A percentile compares a stretch with the other conserved stretches of the same genome.
phyloP scores from a whole-genome alignment of 345 rosid species.

The Punica granatum region DNA sequence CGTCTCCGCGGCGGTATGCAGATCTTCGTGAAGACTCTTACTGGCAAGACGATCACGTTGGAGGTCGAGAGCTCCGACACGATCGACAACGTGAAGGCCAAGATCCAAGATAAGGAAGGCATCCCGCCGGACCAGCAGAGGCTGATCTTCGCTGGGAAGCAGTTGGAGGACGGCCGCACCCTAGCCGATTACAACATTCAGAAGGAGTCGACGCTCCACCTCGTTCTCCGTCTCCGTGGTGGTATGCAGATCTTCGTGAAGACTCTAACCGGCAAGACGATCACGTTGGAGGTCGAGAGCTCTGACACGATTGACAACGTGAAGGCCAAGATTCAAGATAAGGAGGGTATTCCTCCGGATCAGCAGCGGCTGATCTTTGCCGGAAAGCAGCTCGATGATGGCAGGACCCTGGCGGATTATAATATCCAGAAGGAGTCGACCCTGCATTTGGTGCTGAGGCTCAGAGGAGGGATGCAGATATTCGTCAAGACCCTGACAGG shows the following conservation, averaged over 20 bases:
- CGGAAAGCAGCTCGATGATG: slow-evolving; percentile 20
- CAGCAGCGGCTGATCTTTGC: slow-evolving; percentile 18
- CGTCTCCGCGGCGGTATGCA: slow-evolving; percentile 19
- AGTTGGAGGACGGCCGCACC: slow-evolving; percentile 19
- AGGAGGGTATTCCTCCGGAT: slow-evolving; percentile 15
- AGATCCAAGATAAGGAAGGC: slow-evolving; percentile 18
- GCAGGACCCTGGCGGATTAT: slow-evolving; percentile 16
- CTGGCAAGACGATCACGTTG: slow-evolving; percentile 9
- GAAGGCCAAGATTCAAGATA: slow-evolving; percentile 15
- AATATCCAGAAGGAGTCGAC: slow-evolving; percentile 20
- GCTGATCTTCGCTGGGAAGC: slow-evolving; percentile 16
- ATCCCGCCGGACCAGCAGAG: slow-evolving; percentile 21
- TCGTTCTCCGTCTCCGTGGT: slow-evolving; percentile 14
- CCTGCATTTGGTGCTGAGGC: slow-evolving; percentile 13
- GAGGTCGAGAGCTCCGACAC: slow-evolving; percentile 22
- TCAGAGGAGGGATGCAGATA: slow-evolving; percentile 12
- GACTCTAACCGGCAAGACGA: slow-evolving; percentile 18
- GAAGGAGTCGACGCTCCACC: slow-evolving; percentile 20
- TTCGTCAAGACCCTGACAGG: slow-evolving; percentile 11
- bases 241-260: slow-evolving; percentile 24
- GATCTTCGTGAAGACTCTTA: slow-evolving; percentile 19
- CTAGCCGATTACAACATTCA: slow-evolving; percentile 21
- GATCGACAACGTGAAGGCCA: slow-evolving; percentile 17
- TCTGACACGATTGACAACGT: slow-evolving; percentile 16
- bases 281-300: slow-evolving; percentile 15